Conservation (phyloP, 768 basidiomycete genomes). For the Suillus variegatus region DNA sequence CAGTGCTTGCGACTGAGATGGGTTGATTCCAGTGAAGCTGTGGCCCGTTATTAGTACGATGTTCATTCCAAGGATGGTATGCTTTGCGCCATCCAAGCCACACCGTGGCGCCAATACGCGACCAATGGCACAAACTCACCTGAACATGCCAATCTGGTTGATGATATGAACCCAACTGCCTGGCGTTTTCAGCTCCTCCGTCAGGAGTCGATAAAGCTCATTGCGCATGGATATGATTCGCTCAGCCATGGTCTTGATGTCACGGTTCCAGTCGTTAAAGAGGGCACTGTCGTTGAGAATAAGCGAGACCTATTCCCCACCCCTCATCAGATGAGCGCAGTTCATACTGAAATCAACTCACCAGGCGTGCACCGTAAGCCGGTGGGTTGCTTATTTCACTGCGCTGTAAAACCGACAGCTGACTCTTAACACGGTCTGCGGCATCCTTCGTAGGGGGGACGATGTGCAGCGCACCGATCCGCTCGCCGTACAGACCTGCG, state of each 20-base stretch:
- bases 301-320: constrained; percentile 57
- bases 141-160: constrained; percentile 98
- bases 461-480: constrained; percentile 63
- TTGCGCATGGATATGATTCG: constrained; percentile 92
- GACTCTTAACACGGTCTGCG: constrained; percentile 72
- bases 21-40: constrained; percentile 84
- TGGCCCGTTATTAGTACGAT: constrained; percentile 16
- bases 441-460: constrained; percentile 65
- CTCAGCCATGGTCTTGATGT: constrained; percentile 90
- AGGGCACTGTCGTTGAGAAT: constrained; percentile 76
- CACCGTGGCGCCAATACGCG: neutral
- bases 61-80: neutral
- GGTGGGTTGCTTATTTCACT: constrained; percentile 97
- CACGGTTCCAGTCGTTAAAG: constrained; percentile 87
- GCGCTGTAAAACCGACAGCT: constrained; percentile 88
- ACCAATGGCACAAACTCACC: constrained; percentile 43
- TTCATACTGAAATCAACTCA: constrained; percentile 37
- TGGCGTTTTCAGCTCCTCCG: constrained; percentile 78
- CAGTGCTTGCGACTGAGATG: constrained; percentile 65
- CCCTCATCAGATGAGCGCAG: constrained; percentile 4
- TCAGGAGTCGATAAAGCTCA: constrained; percentile 59
- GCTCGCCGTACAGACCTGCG: constrained; percentile 93
- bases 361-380: constrained; percentile 85
- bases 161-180: constrained; percentile 96
- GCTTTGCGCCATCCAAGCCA: neutral